phyloP scores from a whole-genome alignment of 2,329 filamentous ascomycete genomes.

The Fusarium siculi region DNA sequence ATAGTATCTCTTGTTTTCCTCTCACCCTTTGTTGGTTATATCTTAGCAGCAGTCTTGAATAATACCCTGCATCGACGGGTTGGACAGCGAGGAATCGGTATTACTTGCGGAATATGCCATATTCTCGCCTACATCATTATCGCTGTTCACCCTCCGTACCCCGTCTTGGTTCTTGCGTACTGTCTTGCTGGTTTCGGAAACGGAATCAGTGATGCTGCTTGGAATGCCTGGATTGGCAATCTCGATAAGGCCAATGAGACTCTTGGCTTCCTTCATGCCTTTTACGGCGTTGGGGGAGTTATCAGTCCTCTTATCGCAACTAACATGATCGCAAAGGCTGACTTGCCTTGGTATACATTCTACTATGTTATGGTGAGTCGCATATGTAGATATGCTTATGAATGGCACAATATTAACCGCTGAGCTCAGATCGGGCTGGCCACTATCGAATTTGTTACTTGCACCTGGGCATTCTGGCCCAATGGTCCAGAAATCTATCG shows the following conservation, averaged over 20 bases:
- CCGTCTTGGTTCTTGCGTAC: slow-evolving; percentile 72
- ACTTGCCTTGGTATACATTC: slow-evolving; percentile 74
- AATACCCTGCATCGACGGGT: slow-evolving; percentile 54
- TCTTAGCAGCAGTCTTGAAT: slow-evolving; percentile 69
- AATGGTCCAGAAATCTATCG: slow-evolving; percentile 66
- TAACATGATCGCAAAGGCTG: slow-evolving; percentile 71
- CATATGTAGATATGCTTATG: slow-evolving; percentile 52
- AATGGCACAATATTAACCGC: slow-evolving; percentile 49
- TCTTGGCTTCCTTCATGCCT: slow-evolving; percentile 74
- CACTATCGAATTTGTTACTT: slow-evolving; percentile 45
- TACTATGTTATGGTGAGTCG: slow-evolving; percentile 77
- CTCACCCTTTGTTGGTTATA: slow-evolving; percentile 72
- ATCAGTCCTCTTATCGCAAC: slow-evolving; percentile 77
- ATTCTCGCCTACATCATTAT: slow-evolving; percentile 72
- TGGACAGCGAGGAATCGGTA: slow-evolving; percentile 65
- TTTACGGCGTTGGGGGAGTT: slow-evolving; percentile 75
- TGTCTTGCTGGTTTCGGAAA: slow-evolving; percentile 77
- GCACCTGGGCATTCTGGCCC: slow-evolving; percentile 68
- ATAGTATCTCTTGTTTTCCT: slow-evolving; percentile 74
- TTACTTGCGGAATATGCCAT: slow-evolving; percentile 69
- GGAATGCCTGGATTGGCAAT: slow-evolving; percentile 69
- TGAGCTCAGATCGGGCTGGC: slow-evolving; percentile 24
- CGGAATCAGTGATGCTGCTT: slow-evolving; percentile 68
- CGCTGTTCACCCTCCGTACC: slow-evolving; percentile 73
- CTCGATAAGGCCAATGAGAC: slow-evolving; percentile 77